Evolutionary conservation across 106 monocot species (phyloP).

Genomic region (Platanthera zijinensis): DNA sequence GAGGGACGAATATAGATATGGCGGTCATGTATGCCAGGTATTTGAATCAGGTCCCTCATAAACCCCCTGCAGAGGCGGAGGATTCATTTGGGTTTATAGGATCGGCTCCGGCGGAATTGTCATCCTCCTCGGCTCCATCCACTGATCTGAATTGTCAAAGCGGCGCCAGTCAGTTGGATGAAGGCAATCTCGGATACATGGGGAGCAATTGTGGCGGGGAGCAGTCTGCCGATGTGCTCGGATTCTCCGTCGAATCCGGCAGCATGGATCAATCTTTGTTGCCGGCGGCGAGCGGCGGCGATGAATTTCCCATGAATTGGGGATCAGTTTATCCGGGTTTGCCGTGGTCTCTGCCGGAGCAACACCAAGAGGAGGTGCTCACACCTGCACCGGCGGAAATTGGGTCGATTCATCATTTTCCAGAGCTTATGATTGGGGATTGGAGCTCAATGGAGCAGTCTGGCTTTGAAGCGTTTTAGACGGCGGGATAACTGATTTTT

Average conservation of each 20-base stretch:
- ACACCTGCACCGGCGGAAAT: neutral
- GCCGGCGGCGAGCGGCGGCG: constrained; percentile 1
- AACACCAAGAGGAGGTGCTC: too few relatives aligned
- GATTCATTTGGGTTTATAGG: neutral
- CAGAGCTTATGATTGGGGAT: constrained; percentile 4
- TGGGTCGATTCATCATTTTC: constrained; percentile 1
- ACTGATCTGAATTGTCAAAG: neutral
- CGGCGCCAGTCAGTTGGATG: neutral
- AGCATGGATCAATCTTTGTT: neutral
- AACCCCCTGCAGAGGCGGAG: neutral
- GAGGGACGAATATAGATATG: constrained; percentile 5
- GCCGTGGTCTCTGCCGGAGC: constrained; percentile 1
- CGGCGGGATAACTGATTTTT: neutral
- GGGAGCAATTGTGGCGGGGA: neutral
- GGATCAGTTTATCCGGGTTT: neutral
- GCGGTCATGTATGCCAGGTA: constrained; percentile 11
- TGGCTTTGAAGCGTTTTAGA: constrained; percentile 9
- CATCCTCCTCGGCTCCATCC: neutral
- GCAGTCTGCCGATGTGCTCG: neutral
- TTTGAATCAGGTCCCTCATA: constrained; percentile 6
- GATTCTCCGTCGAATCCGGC: neutral
- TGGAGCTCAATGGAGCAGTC: constrained; percentile 2
- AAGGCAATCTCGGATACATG: neutral
- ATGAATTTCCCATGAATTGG: neutral
- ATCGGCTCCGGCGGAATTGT: neutral